Conservation (phyloP, 2,329 filamentous ascomycete genomes). For the Talaromyces amestolkiae region DNA sequence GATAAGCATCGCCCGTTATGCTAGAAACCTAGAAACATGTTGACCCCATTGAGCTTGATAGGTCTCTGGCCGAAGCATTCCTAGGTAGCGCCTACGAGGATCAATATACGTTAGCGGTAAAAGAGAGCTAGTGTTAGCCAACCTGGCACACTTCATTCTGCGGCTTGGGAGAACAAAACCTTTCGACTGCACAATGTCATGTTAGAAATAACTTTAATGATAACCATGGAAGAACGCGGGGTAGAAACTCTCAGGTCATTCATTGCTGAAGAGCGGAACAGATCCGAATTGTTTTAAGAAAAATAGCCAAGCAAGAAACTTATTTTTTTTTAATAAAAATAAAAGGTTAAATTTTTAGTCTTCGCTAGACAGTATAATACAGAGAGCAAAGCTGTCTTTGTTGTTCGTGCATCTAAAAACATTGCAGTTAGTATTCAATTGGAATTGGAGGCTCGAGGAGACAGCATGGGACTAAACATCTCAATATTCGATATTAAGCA, state of each 20-base stretch:
- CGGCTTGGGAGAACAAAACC: not conserved
- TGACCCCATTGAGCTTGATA: not conserved
- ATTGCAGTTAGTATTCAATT: not conserved
- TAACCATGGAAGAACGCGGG: not conserved
- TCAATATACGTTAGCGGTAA: not conserved
- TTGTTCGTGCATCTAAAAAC: not conserved
- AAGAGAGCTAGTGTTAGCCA: not conserved
- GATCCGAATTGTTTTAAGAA: not conserved
- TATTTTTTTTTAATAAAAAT: too few species aligned
- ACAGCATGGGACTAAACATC: not conserved
- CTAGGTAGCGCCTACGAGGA: not conserved
- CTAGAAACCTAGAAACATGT: not conserved
- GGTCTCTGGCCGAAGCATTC: not conserved
- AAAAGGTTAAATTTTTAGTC: too few species aligned
- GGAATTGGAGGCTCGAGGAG: not conserved
- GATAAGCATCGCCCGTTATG: not conserved
- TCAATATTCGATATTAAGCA: not conserved
- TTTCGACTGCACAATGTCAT: not conserved
- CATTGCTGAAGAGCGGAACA: not conserved
- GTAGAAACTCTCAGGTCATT: not conserved
- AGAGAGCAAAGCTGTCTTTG: not conserved
- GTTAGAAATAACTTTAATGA: not conserved
- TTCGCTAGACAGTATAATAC: not conserved
- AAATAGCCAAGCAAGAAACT: too few species aligned
- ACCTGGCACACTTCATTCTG: not conserved